Percentiles rank a stretch among this genome's conserved stretches.
Evolutionary conservation across 495 filamentous ascomycete genomes (phyloP).

Genomic region (Tetracladium setigerum): DNA sequence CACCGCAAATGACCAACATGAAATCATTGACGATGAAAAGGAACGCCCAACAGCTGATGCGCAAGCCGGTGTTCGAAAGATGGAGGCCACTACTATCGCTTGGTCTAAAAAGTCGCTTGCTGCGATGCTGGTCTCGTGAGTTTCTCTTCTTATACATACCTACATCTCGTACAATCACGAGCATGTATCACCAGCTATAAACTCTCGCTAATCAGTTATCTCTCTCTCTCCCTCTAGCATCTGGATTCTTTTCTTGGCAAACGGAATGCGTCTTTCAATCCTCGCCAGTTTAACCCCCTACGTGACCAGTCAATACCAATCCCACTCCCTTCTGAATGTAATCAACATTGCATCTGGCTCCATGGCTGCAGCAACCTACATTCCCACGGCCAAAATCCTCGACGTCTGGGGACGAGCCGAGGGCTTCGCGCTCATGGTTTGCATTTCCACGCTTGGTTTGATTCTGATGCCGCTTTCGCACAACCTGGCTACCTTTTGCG

Average conservation of each 20-base stretch:
- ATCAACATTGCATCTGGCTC: constrained; percentile 34
- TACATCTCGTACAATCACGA: background rate
- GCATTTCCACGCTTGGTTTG: constrained; percentile 30
- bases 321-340: constrained; percentile 30
- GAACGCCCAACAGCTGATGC: background rate
- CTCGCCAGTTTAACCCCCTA: constrained; percentile 27
- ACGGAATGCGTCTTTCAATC: constrained; percentile 28
- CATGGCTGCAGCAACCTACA: constrained; percentile 44
- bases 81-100: constrained; percentile 34
- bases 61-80: constrained; percentile 29
- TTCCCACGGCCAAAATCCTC: constrained; percentile 50
- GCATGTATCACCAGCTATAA: constrained; percentile 13
- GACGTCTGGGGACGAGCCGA: constrained; percentile 45
- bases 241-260: constrained; percentile 35
- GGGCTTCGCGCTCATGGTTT: constrained; percentile 26
- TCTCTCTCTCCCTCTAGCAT: too few relatives aligned
- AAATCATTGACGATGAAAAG: background rate
- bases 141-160: background rate
- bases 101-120: constrained; percentile 34
- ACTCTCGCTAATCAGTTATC: constrained; percentile 1
- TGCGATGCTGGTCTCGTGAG: constrained; percentile 32
- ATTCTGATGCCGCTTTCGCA: constrained; percentile 44
- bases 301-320: constrained; percentile 28
- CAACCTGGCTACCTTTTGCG: constrained; percentile 39
- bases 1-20: too few relatives aligned